Evolutionary conservation across 148 eudicot species (phyloP).

Genomic region (Nepenthes mirabilis): DNA sequence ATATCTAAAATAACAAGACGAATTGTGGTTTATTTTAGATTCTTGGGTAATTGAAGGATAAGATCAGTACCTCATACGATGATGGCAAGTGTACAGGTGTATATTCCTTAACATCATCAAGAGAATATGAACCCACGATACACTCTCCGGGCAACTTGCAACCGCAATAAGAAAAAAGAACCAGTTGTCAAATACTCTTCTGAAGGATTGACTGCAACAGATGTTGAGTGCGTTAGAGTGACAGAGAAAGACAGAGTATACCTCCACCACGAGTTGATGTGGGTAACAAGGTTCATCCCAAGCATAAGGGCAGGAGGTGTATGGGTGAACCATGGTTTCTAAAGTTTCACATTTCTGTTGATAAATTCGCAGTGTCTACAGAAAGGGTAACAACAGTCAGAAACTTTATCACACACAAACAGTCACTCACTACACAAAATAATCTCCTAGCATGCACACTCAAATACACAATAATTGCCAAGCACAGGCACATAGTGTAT

Average conservation of each 20-base stretch:
- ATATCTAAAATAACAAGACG: too few relatives aligned
- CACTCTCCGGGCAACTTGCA: conserved; percentile 81
- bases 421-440: too few relatives aligned
- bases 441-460: too few relatives aligned
- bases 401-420: too few relatives aligned
- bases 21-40: neutral
- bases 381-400: neutral
- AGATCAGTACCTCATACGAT: conserved; percentile 54
- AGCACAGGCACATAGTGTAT: too few relatives aligned
- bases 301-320: conserved; percentile 80
- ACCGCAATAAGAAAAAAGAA: conserved; percentile 1
- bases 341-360: conserved; percentile 92
- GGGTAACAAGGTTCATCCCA: conserved; percentile 99
- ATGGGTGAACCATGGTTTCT: conserved; percentile 73
- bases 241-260: conserved; percentile 12
- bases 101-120: conserved; percentile 71
- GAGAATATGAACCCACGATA: conserved; percentile 66
- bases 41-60: neutral
- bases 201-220: neutral
- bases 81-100: conserved; percentile 56
- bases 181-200: too few relatives aligned
- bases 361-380: conserved; percentile 70
- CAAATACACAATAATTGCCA: too few relatives aligned
- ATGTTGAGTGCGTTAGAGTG: neutral
- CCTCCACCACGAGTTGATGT: conserved; percentile 89